Evolutionary conservation across 176 grass and related monocot species (phyloP), one percentile per base, ranked within the genome.

Genomic region (Aechmea fasciata): DNA sequence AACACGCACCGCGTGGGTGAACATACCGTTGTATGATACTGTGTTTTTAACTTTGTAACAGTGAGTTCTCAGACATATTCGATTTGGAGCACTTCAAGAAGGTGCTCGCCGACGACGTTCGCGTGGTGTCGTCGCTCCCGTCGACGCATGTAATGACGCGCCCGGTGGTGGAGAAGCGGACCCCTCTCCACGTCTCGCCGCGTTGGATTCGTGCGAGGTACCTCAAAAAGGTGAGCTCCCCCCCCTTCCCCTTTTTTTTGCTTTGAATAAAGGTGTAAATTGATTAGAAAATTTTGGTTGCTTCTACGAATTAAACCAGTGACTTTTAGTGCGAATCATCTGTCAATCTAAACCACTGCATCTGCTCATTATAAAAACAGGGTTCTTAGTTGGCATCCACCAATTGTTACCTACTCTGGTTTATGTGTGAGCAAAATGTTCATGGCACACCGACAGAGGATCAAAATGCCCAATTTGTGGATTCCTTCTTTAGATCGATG

Each of bases 1-100:
- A 33, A 33, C 4, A 33, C 29, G 29, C 5, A 41, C 33, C 33
- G 33, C 1, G 33, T 7, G 7, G 33, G 33, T 41, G 4, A 22
- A 59, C 55, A 22, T 59, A 20, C 15, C n/a, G 33, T 41, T 3
- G 33, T 13, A 22, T 1, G 67, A 10, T 41, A 24, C 49, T 75
- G 23, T 47, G 26, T 1, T 23, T 54, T 74, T n/a, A 51, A 5
- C 0, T 51, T 51, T 70, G 63, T 48, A 18, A 9, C 20, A 85
- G 83, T 50, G 83, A 85, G 54, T 85, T 85, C 66, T 66, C 78
- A 0, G 83, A 85, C 64, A 76, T 85, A 67, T 85, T 85, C 68
- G 78, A 85, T 65, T 47, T 77, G 51, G 77, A 81, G 29, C 77
- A 85, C 57, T 85, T 85, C 48, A 85, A 72, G 75, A 80, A 9